Conservation (phyloP, 768 basidiomycete genomes). For the Suillus cothurnatus region DNA sequence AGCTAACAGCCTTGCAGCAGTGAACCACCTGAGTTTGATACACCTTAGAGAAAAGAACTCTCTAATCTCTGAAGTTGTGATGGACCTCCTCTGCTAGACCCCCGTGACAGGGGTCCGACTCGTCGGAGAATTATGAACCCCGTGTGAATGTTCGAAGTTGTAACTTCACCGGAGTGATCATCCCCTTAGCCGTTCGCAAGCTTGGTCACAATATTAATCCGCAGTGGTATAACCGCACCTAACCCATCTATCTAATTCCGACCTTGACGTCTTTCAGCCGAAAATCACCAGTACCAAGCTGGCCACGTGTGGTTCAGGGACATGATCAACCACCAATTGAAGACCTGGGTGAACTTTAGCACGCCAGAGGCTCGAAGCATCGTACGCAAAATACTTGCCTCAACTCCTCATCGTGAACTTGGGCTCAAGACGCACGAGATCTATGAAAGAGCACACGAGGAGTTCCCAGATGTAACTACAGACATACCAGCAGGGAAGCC, state of each 20-base stretch:
- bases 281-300: not conserved
- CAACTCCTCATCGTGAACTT: constrained; percentile 7
- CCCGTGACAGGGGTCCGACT: not conserved
- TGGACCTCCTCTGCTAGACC: no score
- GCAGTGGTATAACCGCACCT: not conserved
- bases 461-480: constrained; percentile 12
- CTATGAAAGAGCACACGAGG: constrained; percentile 11
- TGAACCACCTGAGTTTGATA: not conserved
- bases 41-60: no score
- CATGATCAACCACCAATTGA: constrained; percentile 3
- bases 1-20: not conserved
- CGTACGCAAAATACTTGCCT: constrained; percentile 12
- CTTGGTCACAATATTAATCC: not conserved
- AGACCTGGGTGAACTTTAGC: constrained; percentile 11
- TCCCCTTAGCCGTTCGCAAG: not conserved
- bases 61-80: no score
- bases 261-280: not conserved
- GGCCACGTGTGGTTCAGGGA: not conserved
- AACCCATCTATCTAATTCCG: not conserved
- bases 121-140: not conserved
- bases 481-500: constrained; percentile 1
- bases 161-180: not conserved
- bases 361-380: constrained; percentile 12
- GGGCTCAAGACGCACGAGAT: constrained; percentile 23
- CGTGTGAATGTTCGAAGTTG: not conserved